Evolutionary conservation across 1,284 basidiomycete species (phyloP).

Genomic region (Cystobasidiaceae sp.): DNA sequence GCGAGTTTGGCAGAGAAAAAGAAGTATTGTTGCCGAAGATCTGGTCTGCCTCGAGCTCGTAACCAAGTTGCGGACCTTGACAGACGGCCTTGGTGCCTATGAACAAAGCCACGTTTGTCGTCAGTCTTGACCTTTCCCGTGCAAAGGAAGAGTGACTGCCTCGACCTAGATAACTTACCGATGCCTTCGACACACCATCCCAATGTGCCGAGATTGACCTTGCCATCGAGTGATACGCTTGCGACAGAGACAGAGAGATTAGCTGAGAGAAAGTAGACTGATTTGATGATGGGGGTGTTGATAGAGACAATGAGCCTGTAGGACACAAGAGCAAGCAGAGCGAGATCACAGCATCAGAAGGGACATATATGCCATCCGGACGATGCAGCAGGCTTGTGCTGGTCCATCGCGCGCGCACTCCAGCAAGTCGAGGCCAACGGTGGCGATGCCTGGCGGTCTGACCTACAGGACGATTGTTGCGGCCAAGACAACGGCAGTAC

Average conservation of each 20-base stretch:
- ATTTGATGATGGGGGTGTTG: slow-evolving; percentile 39
- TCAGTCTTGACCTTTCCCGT: not conserved
- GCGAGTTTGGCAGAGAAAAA: slow-evolving; percentile 33
- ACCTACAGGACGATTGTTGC: slow-evolving; percentile 35
- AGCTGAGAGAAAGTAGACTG: slow-evolving; percentile 40
- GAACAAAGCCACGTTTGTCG: not conserved
- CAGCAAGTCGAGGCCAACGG: not conserved
- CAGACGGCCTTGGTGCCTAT: slow-evolving; percentile 18
- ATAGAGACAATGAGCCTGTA: slow-evolving; percentile 37
- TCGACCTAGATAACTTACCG: not conserved
- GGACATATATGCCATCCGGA: not conserved
- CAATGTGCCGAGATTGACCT: slow-evolving; percentile 36
- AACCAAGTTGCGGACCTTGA: slow-evolving; percentile 31
- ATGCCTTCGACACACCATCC: slow-evolving; percentile 37
- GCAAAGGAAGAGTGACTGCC: not conserved
- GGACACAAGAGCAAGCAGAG: not conserved
- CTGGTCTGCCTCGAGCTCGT: slow-evolving; percentile 15
- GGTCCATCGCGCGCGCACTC: not conserved
- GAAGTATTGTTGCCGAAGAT: slow-evolving; percentile 6
- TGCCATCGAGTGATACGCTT: slow-evolving; percentile 19
- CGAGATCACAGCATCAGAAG: not conserved
- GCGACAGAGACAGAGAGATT: slow-evolving; percentile 25
- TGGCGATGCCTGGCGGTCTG: not conserved
- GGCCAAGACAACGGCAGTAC: slow-evolving; percentile 37
- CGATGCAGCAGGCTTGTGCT: not conserved